phyloP scores from a whole-genome alignment of 75 land plant species.

The Azolla pinnata region DNA sequence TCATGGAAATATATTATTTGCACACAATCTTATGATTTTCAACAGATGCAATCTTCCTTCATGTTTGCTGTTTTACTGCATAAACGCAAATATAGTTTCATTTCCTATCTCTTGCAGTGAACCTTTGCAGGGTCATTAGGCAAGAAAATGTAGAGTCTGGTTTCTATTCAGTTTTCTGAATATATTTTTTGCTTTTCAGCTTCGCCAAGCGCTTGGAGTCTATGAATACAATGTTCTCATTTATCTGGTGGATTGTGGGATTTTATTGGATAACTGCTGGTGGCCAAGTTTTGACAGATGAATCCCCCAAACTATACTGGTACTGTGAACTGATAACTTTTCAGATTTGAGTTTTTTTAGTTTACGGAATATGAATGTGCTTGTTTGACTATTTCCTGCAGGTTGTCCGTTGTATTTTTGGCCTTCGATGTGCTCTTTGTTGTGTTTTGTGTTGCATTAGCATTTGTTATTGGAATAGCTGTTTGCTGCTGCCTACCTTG shows the following conservation, averaged over 20 bases:
- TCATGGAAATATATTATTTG: no score
- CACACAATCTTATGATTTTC: no score
- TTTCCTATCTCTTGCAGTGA: no score
- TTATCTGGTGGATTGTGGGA: constrained; percentile 98
- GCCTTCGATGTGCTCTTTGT: constrained; percentile 98
- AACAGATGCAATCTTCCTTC: no score
- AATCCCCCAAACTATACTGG: constrained; percentile 90
- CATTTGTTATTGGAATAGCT: constrained; percentile 89
- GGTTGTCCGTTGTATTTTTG: constrained; percentile 83
- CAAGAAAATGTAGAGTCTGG: no score
- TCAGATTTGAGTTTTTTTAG: background rate
- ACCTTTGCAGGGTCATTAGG: no score
- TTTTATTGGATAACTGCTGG: constrained; percentile 94
- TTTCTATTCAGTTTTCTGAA: no score
- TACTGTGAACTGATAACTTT: constrained; percentile 14
- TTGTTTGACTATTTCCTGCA: constrained; percentile 22
- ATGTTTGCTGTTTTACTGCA: no score
- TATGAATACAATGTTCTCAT: constrained; percentile 86
- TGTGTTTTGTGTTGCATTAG: constrained; percentile 83
- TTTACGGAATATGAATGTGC: background rate
- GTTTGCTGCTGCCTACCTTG: constrained; percentile 98
- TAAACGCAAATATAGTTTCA: no score
- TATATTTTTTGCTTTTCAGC: constrained; percentile 32
- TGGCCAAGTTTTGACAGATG: constrained; percentile 56
- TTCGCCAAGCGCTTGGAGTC: constrained; percentile 71